Evolutionary conservation across 2,329 filamentous ascomycete species (phyloP), one percentile per base, ranked within the genome.

Genomic region (Fusarium sp.): DNA sequence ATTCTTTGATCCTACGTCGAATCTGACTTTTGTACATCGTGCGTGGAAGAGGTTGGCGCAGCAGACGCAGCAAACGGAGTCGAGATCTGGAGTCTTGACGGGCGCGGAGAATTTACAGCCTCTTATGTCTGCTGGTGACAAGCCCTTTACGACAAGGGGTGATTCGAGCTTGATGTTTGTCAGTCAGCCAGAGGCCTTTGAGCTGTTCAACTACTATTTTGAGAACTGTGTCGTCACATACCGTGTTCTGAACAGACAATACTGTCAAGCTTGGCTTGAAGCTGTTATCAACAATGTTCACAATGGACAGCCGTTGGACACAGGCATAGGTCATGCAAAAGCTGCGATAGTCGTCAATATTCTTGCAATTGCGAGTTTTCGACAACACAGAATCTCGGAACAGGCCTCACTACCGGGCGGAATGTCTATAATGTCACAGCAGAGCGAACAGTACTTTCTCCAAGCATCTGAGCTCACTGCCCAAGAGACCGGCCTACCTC

Each of bases 191-290:
- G 77, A 79, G 2, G 81, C 81, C 11, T 71, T 66, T 8, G 59
- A 68, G 3, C 43, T 89, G 5, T 79, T 90, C 9, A 82, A 83
- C 12, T 81, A 88, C 11, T 91, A 90, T 60, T 91, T 91, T 69
- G 88, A 90, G 52, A 88, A 88, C 64, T 89, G 88, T 11, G 87
- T 89, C 25, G 88, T 89, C 1, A 91, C 89, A 0, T 89, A 90
- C 71, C 85, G 88, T 7, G 88, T 90, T 63, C 75, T 91, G 25
- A 88, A 90, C 73, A 82, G 87, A 1, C 86, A 87, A 0, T 87
- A 85, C 5, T 85, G 89, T 1, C 84, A 88, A 57, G 58, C 71
- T 1, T 90, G 88, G 87, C 73, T 87, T 6, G 77, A 82, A 32
- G 74, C 80, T 12, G 82, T 87, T 58, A 79, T 84, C 56, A 77